Conservation (phyloP, 2,329 filamentous ascomycete genomes). For the Cladosporium velox region DNA sequence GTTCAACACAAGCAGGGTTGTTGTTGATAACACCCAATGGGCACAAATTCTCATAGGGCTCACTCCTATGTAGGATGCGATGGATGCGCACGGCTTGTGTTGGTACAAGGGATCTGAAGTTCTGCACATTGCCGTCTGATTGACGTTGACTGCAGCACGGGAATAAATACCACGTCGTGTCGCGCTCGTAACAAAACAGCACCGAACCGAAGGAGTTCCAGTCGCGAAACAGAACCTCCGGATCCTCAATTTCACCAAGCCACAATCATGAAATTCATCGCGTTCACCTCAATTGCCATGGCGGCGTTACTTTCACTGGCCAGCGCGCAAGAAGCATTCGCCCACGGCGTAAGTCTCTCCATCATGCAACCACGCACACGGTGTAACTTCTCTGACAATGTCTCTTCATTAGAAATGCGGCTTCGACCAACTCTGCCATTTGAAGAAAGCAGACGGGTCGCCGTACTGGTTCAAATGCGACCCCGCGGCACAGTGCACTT, state of each 20-base stretch:
- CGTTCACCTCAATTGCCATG: not conserved
- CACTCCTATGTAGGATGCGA: not conserved
- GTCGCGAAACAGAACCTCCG: not conserved
- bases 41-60: not conserved
- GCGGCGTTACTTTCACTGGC: not conserved
- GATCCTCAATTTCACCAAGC: not conserved
- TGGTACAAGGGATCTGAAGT: not conserved
- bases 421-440: not conserved
- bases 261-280: not conserved
- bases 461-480: not conserved
- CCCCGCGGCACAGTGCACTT: not conserved
- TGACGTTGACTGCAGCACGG: not conserved
- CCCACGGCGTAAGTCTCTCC: not conserved
- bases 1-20: not conserved
- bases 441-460: not conserved
- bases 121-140: not conserved
- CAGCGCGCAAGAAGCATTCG: not conserved
- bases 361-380: too few species aligned
- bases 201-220: too few species aligned
- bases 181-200: not conserved
- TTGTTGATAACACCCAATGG: not conserved
- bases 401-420: not conserved
- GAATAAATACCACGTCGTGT: not conserved
- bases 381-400: not conserved
- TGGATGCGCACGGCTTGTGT: not conserved